Base-by-base conservation (phyloP, 2,329 filamentous ascomycete species). In the Fusarium odoratissimum region DNA sequence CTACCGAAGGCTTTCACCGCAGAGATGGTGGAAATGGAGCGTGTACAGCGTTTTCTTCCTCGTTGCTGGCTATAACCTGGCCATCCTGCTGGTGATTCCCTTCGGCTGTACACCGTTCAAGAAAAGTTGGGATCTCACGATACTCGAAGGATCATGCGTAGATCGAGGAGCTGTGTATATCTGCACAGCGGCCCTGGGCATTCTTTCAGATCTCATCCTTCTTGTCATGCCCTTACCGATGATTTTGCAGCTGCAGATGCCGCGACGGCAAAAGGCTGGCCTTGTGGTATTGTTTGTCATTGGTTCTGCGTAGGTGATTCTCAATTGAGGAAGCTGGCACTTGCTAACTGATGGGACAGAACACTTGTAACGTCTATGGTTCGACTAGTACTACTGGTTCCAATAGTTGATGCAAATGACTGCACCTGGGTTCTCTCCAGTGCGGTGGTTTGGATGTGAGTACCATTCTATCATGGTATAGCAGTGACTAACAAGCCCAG, bases 141-240 rank as follows among this genome's bases (percentile, higher is more conserved):
- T 80, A 9, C 48, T 59, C 3, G 78, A 52, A 70, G 85, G 69
- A 54, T 76, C 57, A n/a, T 88, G 86, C 64, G 80, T 88, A 41
- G 77, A 86, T 60, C 54, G 72, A 12, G 54, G 73, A 9, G 70
- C 65, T 0, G 59, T 78, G 0, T 78, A 77, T 23, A 64, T 77
- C 13, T 75, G 69, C 33, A 83, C 83, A 21, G 82, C 85, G 12
- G 78, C 82, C 1, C 83, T 88, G 33, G 86, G 86, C 60, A 85
- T 87, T 51, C 54, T 83, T 23, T 85, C 85, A 5, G 85, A 88
- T 72, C 61, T 88, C 2, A 65, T 87, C 21, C 81, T 86, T 30
- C 83, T 86, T 60, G 71, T 81, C 1, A 77, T 88, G 30, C 86
- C 86, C 0, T 81, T 87, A 23, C 83, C 83, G 0, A 84, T 86